These are phyloP conservation scores for Kandelia obovata DNA, from an alignment of 345 rosid genomes.

Conservation along the genomic window DNA sequence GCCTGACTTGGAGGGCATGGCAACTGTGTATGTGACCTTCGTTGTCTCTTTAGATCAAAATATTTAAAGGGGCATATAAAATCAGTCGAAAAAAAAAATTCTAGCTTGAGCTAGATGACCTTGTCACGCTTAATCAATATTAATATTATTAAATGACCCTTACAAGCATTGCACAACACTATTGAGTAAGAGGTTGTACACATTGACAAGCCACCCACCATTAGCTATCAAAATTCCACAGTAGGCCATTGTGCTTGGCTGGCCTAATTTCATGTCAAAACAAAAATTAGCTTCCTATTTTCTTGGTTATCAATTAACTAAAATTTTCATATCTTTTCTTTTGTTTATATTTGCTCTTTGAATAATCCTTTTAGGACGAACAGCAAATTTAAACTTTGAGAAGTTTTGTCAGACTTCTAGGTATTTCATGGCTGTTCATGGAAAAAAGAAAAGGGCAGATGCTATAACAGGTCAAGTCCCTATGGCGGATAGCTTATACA, in stretches of 20 bases:
- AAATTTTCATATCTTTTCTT: neutral
- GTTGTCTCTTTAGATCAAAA: neutral
- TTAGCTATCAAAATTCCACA: neutral
- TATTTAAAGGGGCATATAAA: neutral
- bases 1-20: neutral
- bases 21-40: neutral
- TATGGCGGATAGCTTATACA: no score
- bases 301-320: neutral
- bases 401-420: neutral
- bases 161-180: conserved; percentile 3
- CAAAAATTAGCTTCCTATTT: neutral
- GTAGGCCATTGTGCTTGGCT: neutral
- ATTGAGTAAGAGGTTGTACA: neutral
- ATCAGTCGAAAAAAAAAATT: neutral
- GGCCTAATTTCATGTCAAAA: neutral
- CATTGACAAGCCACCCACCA: conserved; percentile 7
- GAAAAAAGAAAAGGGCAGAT: neutral
- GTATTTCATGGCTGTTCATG: neutral
- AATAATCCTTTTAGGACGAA: neutral
- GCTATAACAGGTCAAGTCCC: neutral
- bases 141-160: neutral
- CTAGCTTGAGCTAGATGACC: neutral
- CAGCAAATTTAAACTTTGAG: neutral
- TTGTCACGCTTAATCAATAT: neutral
- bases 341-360: neutral